These are phyloP conservation scores for Camelina laxa DNA, from an alignment of 345 rosid genomes.

Conservation along the genomic window DNA sequence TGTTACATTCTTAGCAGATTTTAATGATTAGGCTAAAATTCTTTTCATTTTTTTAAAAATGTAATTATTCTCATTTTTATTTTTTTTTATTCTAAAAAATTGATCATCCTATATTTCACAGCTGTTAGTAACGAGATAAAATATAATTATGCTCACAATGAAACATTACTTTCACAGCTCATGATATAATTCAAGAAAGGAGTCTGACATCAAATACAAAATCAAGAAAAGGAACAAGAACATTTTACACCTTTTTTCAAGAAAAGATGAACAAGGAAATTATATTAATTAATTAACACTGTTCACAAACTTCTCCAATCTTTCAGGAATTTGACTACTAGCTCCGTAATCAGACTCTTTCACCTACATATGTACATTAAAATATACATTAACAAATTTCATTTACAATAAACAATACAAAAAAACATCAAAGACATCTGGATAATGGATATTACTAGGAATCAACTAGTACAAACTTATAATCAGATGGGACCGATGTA, in stretches of 20 bases:
- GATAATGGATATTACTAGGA: slow-evolving; percentile 9
- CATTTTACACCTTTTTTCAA: background rate
- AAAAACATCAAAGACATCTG: too few species aligned
- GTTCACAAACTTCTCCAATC: slow-evolving; percentile 35
- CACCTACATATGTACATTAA: slow-evolving; percentile 14
- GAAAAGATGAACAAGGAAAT: background rate
- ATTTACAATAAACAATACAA: background rate
- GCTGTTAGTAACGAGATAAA: background rate
- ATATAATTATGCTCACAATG: slow-evolving; percentile 12
- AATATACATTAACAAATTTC: background rate
- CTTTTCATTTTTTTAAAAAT: too few species aligned
- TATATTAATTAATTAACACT: background rate
- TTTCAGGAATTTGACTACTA: slow-evolving; percentile 26
- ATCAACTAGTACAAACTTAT: background rate
- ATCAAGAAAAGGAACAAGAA: background rate
- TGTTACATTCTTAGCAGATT: too few species aligned
- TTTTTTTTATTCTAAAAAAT: background rate
- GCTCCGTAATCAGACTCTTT: slow-evolving; percentile 41
- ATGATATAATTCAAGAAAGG: background rate
- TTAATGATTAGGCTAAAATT: too few species aligned
- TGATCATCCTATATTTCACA: slow-evolving; percentile 4
- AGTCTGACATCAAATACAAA: background rate
- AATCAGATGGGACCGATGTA: background rate
- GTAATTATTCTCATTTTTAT: background rate
- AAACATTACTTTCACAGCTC: slow-evolving; percentile 19